Evolutionary conservation across 208 protist genomes (phyloP).

Genomic region (Acanthamoeba sp.): DNA sequence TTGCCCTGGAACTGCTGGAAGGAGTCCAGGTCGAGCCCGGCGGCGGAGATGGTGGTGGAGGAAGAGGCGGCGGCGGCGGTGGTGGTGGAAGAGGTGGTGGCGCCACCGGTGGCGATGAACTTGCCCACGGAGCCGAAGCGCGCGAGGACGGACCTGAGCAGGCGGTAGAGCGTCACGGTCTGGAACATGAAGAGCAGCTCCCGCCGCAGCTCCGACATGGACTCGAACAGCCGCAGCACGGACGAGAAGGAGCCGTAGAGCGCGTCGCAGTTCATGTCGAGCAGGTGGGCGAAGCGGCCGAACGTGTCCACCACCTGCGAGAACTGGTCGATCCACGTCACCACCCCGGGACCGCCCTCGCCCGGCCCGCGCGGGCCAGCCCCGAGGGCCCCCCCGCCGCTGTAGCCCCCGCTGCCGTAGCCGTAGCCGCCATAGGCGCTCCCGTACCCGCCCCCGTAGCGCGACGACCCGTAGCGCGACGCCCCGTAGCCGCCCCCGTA

Average conservation of each 20-base stretch:
- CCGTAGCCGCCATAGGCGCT: slow-evolving; percentile 72
- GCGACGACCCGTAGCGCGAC: background rate
- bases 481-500: slow-evolving; percentile 7
- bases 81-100: background rate
- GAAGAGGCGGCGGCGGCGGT: background rate
- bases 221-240: slow-evolving; percentile 78
- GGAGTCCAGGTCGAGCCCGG: slow-evolving; percentile 68
- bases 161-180: slow-evolving; percentile 78
- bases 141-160: slow-evolving; percentile 74
- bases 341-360: slow-evolving; percentile 2
- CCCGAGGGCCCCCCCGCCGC: background rate
- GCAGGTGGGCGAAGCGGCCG: slow-evolving; percentile 74
- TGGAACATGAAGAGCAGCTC: slow-evolving; percentile 78
- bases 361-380: background rate
- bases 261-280: slow-evolving; percentile 82
- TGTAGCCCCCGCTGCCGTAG: background rate
- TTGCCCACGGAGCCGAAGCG: background rate
- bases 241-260: slow-evolving; percentile 81
- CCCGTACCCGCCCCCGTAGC: slow-evolving; percentile 47
- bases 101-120: background rate
- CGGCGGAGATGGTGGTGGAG: slow-evolving; percentile 51
- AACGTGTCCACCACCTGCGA: slow-evolving; percentile 78
- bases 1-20: slow-evolving; percentile 57
- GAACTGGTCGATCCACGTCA: slow-evolving; percentile 76
- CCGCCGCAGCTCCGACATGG: slow-evolving; percentile 75